Percentiles rank a stretch among this genome's conserved stretches.
These are phyloP conservation scores for Globisporangium cystogenes DNA, from an alignment of 352 stramenopile species.

Conservation along the genomic window DNA sequence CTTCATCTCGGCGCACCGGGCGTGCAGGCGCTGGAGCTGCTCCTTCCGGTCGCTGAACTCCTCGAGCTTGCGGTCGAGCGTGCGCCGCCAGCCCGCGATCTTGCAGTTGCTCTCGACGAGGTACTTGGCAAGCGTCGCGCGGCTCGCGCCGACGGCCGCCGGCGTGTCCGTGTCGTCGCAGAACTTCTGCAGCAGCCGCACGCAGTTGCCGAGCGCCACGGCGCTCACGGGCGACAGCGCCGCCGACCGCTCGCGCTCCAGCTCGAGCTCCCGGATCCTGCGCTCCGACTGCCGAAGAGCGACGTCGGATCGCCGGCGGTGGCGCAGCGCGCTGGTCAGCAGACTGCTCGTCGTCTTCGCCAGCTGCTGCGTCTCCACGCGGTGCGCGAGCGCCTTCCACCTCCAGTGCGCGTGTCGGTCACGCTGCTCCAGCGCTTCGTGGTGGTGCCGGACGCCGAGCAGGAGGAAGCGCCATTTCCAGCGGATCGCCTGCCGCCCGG, in stretches of 20 bases:
- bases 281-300: conserved; percentile 8
- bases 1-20: conserved; percentile 38
- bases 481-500: background rate
- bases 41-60: conserved; percentile 37
- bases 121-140: conserved; percentile 16
- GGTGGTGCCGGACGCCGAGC: too few species aligned
- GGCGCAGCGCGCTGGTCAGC: conserved; percentile 3
- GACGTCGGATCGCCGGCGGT: background rate
- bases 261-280: conserved; percentile 18
- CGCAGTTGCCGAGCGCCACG: conserved; percentile 36
- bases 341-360: conserved; percentile 11
- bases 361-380: conserved; percentile 14
- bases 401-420: background rate
- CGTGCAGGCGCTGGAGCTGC: conserved; percentile 35
- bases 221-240: conserved; percentile 19
- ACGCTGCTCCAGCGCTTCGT: background rate
- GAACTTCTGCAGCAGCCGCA: conserved; percentile 36
- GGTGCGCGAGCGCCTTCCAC: conserved; percentile 18
- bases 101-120: conserved; percentile 43
- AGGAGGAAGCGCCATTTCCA: background rate
- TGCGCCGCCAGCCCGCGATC: conserved; percentile 34
- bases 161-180: conserved; percentile 22
- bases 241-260: conserved; percentile 4
- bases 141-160: conserved; percentile 10
- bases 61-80: conserved; percentile 34